These are phyloP conservation scores for Solanum chiquidenum DNA, from an alignment of 257 asterid species.

Conservation along the genomic window DNA sequence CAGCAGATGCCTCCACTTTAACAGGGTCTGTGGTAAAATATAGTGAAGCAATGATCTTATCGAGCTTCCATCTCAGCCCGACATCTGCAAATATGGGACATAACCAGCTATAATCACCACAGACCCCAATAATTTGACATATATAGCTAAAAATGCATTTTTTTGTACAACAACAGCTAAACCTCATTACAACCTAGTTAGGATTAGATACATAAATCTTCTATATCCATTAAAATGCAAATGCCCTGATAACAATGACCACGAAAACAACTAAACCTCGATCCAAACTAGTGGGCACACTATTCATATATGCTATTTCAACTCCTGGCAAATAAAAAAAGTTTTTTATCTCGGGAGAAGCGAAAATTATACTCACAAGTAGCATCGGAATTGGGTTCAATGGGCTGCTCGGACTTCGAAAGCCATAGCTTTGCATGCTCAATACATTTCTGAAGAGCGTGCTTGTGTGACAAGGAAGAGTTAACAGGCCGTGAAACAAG, in stretches of 20 bases:
- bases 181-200: not conserved
- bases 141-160: not conserved
- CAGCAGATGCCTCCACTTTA: slow-evolving; percentile 57
- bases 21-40: slow-evolving; percentile 44
- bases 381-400: slow-evolving; percentile 33
- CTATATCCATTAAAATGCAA: not conserved
- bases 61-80: slow-evolving; percentile 41
- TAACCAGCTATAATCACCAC: not conserved
- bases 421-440: slow-evolving; percentile 81
- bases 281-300: not conserved
- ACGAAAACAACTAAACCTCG: not conserved
- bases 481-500: slow-evolving; percentile 54
- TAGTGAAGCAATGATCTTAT: slow-evolving; percentile 66
- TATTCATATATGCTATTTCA: not conserved
- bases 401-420: slow-evolving; percentile 40
- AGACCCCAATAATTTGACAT: not conserved
- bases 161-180: not conserved
- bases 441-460: slow-evolving; percentile 47
- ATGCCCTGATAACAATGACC: not conserved
- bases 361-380: slow-evolving; percentile 45
- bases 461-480: slow-evolving; percentile 62
- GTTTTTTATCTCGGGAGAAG: not conserved
- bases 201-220: not conserved
- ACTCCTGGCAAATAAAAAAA: not conserved
- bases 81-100: slow-evolving; percentile 30